Conservation (phyloP, 345 rosid species). For the Barbarea vulgaris region DNA sequence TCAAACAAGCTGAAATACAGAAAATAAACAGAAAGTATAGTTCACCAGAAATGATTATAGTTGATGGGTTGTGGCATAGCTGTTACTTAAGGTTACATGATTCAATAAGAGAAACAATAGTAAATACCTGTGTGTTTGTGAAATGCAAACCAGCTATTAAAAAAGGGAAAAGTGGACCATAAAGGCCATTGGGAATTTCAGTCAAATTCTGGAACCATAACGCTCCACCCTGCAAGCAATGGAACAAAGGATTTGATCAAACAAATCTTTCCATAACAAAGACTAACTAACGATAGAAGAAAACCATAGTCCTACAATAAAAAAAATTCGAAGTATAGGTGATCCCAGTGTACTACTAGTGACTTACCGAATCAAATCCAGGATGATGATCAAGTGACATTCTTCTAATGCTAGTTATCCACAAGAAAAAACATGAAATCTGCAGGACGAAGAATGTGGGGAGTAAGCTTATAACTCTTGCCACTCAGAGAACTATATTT, state of each 20-base stretch:
- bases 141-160: slow-evolving; percentile 79
- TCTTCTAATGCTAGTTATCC: slow-evolving; percentile 47
- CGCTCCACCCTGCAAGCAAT: slow-evolving; percentile 78
- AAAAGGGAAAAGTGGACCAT: slow-evolving; percentile 70
- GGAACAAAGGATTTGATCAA: slow-evolving; percentile 17
- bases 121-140: slow-evolving; percentile 71
- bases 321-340: background rate
- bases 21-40: background rate
- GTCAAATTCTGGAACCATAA: slow-evolving; percentile 95
- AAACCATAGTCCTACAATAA: background rate
- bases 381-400: slow-evolving; percentile 46
- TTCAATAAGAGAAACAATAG: slow-evolving; percentile 17
- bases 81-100: background rate
- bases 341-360: slow-evolving; percentile 19
- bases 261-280: background rate
- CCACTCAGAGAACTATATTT: background rate
- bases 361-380: slow-evolving; percentile 66
- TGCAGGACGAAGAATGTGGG: slow-evolving; percentile 39
- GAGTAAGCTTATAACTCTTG: slow-evolving; percentile 24
- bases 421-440: slow-evolving; percentile 67
- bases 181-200: slow-evolving; percentile 65
- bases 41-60: slow-evolving; percentile 16
- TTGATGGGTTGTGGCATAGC: slow-evolving; percentile 5
- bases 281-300: background rate
- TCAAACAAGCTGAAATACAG: background rate